Conservation (phyloP, 1,284 basidiomycete genomes). For the Golubevia sp. region DNA sequence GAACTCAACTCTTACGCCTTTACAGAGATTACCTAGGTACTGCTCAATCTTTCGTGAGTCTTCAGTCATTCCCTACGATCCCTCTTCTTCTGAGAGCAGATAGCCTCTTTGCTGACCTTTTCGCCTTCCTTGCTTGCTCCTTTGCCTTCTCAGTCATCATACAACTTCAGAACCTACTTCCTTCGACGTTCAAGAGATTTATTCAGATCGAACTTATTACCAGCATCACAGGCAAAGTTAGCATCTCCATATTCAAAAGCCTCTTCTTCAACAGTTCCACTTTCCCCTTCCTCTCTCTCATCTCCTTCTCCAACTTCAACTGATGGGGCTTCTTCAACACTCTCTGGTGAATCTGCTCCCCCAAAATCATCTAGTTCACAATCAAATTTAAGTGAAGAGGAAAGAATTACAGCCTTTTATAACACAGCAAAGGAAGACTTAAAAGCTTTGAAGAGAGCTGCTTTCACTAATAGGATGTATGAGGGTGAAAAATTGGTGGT, state of each 20-base stretch:
- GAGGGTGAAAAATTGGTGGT: slow-evolving; percentile 57
- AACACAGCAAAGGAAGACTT: slow-evolving; percentile 17
- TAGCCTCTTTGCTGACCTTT: no score
- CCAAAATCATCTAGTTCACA: not conserved
- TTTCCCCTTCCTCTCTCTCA: slow-evolving; percentile 31
- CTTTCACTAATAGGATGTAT: slow-evolving; percentile 54
- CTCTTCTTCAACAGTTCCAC: slow-evolving; percentile 28
- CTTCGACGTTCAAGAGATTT: slow-evolving; percentile 53
- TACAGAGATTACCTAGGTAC: slow-evolving; percentile 53
- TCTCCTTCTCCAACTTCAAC: slow-evolving; percentile 18
- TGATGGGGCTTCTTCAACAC: not conserved
- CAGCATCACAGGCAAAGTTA: slow-evolving; percentile 1
- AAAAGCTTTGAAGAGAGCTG: slow-evolving; percentile 41
- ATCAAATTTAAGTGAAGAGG: not conserved
- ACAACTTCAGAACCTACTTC: slow-evolving; percentile 61
- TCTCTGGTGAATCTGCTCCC: not conserved
- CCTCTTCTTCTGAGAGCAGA: no score
- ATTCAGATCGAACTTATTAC: slow-evolving; percentile 47
- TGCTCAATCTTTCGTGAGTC: slow-evolving; percentile 56
- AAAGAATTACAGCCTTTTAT: slow-evolving; percentile 12
- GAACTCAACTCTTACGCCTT: slow-evolving; percentile 42
- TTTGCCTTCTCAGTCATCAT: slow-evolving; percentile 38
- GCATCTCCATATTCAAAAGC: slow-evolving; percentile 46
- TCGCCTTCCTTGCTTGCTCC: not conserved
- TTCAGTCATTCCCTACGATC: not conserved